Percentiles rank a stretch among this genome's conserved stretches.
These are phyloP conservation scores for Ilyonectria mors-panacis DNA, from an alignment of 2,329 filamentous ascomycete genomes.

Conservation along the genomic window DNA sequence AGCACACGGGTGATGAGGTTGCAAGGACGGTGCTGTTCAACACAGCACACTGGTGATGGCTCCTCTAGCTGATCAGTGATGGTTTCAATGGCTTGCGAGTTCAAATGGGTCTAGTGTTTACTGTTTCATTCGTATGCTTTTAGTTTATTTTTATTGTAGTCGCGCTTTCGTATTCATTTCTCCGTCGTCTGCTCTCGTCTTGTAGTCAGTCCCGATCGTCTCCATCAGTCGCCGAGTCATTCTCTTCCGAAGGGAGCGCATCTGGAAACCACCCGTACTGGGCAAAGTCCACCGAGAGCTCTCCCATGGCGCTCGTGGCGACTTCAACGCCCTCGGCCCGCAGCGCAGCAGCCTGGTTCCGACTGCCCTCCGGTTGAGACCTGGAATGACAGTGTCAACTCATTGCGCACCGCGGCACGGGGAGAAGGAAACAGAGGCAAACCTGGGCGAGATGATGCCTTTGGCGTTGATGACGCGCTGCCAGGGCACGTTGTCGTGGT, in stretches of 20 bases:
- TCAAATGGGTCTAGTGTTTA: no score
- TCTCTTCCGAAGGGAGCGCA: constrained; percentile 62
- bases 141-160: no score
- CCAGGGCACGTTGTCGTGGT: constrained; percentile 89
- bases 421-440: neutral
- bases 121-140: no score
- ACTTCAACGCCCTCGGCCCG: constrained; percentile 68
- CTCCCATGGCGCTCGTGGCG: constrained; percentile 63
- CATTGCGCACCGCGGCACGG: neutral
- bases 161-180: no score
- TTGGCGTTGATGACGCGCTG: constrained; percentile 92
- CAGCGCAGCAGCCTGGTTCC: constrained; percentile 66
- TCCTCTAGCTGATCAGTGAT: no score
- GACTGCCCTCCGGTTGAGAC: constrained; percentile 64
- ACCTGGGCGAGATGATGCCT: constrained; percentile 90
- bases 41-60: no score
- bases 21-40: no score
- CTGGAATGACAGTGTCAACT: constrained; percentile 48
- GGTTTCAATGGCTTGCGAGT: no score
- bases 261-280: constrained; percentile 71
- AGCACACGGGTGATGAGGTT: no score
- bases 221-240: constrained; percentile 11
- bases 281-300: constrained; percentile 65
- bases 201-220: neutral
- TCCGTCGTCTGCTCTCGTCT: no score